phyloP scores from a whole-genome alignment of 2,329 filamentous ascomycete genomes.

The Venturia oleaginea region DNA sequence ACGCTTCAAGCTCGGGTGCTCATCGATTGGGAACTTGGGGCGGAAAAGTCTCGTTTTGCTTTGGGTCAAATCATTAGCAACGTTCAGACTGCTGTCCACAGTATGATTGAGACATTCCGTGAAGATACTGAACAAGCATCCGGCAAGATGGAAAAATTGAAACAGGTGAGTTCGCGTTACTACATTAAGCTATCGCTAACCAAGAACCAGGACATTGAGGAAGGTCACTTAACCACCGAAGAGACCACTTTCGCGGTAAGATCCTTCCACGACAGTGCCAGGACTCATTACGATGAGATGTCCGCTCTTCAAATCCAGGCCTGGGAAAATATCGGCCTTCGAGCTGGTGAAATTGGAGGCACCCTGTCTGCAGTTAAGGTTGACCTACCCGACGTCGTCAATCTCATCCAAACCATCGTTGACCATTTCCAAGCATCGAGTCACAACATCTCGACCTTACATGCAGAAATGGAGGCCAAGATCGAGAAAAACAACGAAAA shows the following conservation, averaged over 20 bases:
- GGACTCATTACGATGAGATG: not conserved
- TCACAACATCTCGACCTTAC: not conserved
- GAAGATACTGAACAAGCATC: slow-evolving; percentile 1
- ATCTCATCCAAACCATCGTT: not conserved
- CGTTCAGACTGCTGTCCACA: not conserved
- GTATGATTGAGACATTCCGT: slow-evolving; percentile 1
- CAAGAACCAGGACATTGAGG: not conserved
- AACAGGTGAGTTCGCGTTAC: not conserved
- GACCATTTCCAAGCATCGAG: not conserved
- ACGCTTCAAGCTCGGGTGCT: slow-evolving; percentile 3
- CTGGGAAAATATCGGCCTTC: not conserved
- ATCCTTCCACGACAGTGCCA: not conserved
- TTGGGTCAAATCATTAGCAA: not conserved
- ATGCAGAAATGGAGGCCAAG: not conserved
- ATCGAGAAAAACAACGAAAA: not conserved
- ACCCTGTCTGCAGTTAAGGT: not conserved
- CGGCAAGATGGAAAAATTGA: slow-evolving; percentile 1
- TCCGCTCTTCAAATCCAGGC: not conserved
- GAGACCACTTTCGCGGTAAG: not conserved
- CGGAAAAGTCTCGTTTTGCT: not conserved
- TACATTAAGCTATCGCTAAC: not conserved
- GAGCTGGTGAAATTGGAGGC: not conserved
- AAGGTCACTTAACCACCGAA: not conserved
- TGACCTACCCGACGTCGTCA: not conserved
- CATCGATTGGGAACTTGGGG: not conserved